phyloP scores from a whole-genome alignment of 2,329 filamentous ascomycete genomes.

The Aspergillus aculeatus region DNA sequence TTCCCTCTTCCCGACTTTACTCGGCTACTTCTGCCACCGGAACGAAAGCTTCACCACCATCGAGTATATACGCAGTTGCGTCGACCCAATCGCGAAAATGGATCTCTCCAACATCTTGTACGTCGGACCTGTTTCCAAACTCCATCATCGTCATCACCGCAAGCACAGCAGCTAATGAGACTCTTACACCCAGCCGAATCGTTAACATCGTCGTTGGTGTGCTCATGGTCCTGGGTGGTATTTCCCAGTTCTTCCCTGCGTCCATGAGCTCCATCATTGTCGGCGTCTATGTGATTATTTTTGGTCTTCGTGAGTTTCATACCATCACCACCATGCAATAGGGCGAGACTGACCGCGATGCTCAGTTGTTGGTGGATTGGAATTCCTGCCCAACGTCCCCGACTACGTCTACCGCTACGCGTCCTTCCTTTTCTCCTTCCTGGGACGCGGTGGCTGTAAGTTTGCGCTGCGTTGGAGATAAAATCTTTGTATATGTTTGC shows the following conservation, averaged over 20 bases:
- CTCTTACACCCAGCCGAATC: conserved; percentile 66
- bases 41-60: background rate
- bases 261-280: conserved; percentile 67
- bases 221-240: conserved; percentile 82
- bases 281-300: conserved; percentile 84
- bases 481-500: background rate
- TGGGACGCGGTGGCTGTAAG: conserved; percentile 92
- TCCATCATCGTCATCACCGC: background rate
- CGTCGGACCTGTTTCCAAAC: conserved; percentile 40
- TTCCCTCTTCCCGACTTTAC: background rate
- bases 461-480: conserved; percentile 25
- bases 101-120: conserved; percentile 92
- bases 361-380: conserved; percentile 68
- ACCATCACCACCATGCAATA: too few species aligned
- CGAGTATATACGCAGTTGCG: background rate
- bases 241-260: conserved; percentile 48
- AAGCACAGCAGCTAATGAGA: conserved; percentile 5
- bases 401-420: conserved; percentile 90
- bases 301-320: conserved; percentile 69
- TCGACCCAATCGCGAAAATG: conserved; percentile 54
- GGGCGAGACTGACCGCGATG: background rate
- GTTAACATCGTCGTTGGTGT: conserved; percentile 87
- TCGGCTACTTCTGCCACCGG: background rate
- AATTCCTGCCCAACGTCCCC: conserved; percentile 81
- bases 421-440: conserved; percentile 96